Conservation (phyloP, 768 basidiomycete species). For the Galerina marginata region DNA sequence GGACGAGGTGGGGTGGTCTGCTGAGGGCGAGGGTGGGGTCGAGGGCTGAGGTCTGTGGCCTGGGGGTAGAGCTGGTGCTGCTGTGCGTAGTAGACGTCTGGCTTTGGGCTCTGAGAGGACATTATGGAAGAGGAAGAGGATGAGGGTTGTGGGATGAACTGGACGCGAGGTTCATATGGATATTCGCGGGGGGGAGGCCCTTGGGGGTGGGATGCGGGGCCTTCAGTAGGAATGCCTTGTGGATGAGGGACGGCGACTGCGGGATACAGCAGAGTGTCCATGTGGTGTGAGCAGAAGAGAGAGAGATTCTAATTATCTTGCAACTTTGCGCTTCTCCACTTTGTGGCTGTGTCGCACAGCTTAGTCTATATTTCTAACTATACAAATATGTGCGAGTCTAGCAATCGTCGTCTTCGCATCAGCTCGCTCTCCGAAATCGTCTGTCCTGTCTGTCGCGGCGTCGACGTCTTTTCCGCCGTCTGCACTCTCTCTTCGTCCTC, state of each 20-base stretch:
- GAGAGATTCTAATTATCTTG: no score
- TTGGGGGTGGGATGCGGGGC: conserved; percentile 48
- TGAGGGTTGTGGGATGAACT: conserved; percentile 38
- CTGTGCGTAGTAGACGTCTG: conserved; percentile 52
- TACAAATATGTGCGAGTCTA: conserved; percentile 74
- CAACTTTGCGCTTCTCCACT: conserved; percentile 5
- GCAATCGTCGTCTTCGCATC: conserved; percentile 76
- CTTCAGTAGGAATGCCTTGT: conserved; percentile 48
- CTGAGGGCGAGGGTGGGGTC: conserved; percentile 43
- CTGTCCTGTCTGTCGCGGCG: conserved; percentile 53
- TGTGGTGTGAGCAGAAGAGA: conserved; percentile 33
- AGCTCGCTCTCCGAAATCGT: conserved; percentile 80
- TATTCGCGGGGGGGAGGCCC: conserved; percentile 45
- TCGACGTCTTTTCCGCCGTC: conserved; percentile 12
- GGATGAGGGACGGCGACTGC: conserved; percentile 45
- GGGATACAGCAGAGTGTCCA: conserved; percentile 43
- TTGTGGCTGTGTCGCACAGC: conserved; percentile 44
- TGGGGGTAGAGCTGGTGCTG: conserved; percentile 1
- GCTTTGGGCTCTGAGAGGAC: conserved; percentile 38
- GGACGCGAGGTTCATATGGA: conserved; percentile 46
- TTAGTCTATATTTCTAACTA: conserved; percentile 28
- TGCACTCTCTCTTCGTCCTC: conserved; percentile 18
- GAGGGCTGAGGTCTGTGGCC: conserved; percentile 40
- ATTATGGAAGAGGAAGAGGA: conserved; percentile 30
- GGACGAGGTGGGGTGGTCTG: conserved; percentile 33